Evolutionary conservation across 2,329 filamentous ascomycete genomes (phyloP), one percentile per base, ranked within the genome.

Genomic region (Parastagonospora nodorum): DNA sequence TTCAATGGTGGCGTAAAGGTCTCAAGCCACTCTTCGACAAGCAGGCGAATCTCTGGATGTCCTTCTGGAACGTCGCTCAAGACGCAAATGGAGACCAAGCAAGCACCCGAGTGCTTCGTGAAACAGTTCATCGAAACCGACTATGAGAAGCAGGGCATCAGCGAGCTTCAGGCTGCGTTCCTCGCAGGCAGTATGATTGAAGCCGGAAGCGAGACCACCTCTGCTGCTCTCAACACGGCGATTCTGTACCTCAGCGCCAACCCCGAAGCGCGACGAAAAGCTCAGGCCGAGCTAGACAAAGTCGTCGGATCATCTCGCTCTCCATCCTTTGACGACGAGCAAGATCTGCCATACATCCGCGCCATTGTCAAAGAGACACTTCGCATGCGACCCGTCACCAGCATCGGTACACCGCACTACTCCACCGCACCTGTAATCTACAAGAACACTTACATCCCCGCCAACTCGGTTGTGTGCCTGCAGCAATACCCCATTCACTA

Each of bases 311-410:
- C 39, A 5, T 45, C 49, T 0, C 53, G 60, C 5, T 63, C 61
- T 2, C 66, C 68, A 0, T 63, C 56, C 1, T 70, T 82, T 48
- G 73, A 76, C 2, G 81, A 84, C 57, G 73, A 80, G 14, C 61
- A 69, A 0, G 60, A 63, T 1, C 64, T 85, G 30, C 63, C 63
- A 4, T 75, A 74, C 42, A 63, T 75, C 19, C 59, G 67, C 19
- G 68, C 69, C 44, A 68, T 73, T 9, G 61, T 73, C 15, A 73
- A 74, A 0, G 75, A 78, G 11, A 79, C 82, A 15, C 76, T 84
- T 29, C 74, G 74, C 1, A 62, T 72, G 35, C 58, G 66, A 5
- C 69, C 71, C 1, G 66, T 71, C 2, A 66, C 67, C 5, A 69
- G 66, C n/a, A 68, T 73, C 10, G 67, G 66, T 8, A 64, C 69